Base-by-base conservation (phyloP, 1,284 basidiomycete species). In the Mycena sp. region DNA sequence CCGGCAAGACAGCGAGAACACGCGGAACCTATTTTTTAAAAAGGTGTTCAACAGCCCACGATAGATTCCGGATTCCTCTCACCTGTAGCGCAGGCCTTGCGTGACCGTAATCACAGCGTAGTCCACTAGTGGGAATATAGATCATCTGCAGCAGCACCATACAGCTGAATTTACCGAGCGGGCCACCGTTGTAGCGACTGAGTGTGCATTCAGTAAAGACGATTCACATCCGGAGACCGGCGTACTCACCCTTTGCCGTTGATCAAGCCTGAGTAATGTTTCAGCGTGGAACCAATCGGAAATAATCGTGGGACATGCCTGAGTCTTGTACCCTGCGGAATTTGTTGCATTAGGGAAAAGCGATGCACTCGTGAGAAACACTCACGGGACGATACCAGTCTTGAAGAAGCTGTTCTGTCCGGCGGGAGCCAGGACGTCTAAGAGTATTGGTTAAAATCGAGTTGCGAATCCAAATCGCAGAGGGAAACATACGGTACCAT, bases 1-100 rank as follows among this genome's bases (percentile, higher is more conserved):
- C 26, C 73, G 69, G 62, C 76, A 78, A 29, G 82, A 74, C 71
- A 83, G 81, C 70, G 85, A 85, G 74, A 90, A 78, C 59, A 90
- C 67, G 19, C 88, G 77, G 53, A 80, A 72, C 38, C 44, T 46
- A 14, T 35, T 35, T 14, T 35, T 14, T n/a, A n/a, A n/a, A n/a
- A 14, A 35, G 32, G 7, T 41, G n/a, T 17, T 41, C 25, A 21
- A 45, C 14, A 11, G 25, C 19, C 14, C 25, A 16, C 9, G 7
- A 25, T 26, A 26, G 43, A 45, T 23, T 6, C 44, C 25, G 44
- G 26, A 46, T 21, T 16, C 44, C n/a, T n/a, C n/a, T 9, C 25
- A 46, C 44, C 76, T 70, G 69, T 81, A 82, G 29, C 77, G 70
- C 63, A 74, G 71, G 14, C 76, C 76, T 11, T 64, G 58, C 30